Base-by-base conservation (phyloP, 1,284 basidiomycete species). In the Leccinum angustisporum region DNA sequence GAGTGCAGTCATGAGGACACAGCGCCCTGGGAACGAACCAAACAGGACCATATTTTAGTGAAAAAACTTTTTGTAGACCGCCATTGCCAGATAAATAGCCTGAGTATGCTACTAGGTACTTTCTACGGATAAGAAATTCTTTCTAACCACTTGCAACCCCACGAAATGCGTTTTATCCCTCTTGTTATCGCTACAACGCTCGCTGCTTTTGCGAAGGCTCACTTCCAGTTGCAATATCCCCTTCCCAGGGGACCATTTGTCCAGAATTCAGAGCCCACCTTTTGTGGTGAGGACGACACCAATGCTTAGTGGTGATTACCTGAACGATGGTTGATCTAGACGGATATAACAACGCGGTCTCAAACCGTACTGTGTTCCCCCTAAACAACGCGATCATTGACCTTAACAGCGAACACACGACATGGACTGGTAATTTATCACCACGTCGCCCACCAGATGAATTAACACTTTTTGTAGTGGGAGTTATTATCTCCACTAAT, bases 181-280 rank as follows among this genome's bases (percentile, higher is more conserved):
- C 51, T 79, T 51, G 52, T 74, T 54, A 59, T 80, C 61, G 57
- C 75, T 27, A 64, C 69, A 46, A 65, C 67, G 9, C 67, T 81
- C 40, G 67, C 78, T 14, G 69, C 78, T 34, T 70, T 79, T 16
- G 80, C 77, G 1, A 75, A 77, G 36, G 87, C 84, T 13, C 87
- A 90, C 71, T 88, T 88, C 70, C 81, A 79, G 25, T 79, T 88
- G 31, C 78, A 83, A 63, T 88, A 83, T 66, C 87, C 87, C 27
- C 66, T 74, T 9, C 81, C 84, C 33, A 79, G 87, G 58, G 86
- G 86, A 1, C 68, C 68, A 0, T 87, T 86, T 67, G 79, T 80
- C 53, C 71, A 81, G 36, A 78, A 83, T 61, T 73, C 76, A 18
- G 85, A 88, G 67, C 75, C 77, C 13, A 68, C 73, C 2, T 84